Evolutionary conservation across 2,329 filamentous ascomycete species (phyloP), one percentile per base, ranked within the genome.

Genomic region (Chalara sp.): DNA sequence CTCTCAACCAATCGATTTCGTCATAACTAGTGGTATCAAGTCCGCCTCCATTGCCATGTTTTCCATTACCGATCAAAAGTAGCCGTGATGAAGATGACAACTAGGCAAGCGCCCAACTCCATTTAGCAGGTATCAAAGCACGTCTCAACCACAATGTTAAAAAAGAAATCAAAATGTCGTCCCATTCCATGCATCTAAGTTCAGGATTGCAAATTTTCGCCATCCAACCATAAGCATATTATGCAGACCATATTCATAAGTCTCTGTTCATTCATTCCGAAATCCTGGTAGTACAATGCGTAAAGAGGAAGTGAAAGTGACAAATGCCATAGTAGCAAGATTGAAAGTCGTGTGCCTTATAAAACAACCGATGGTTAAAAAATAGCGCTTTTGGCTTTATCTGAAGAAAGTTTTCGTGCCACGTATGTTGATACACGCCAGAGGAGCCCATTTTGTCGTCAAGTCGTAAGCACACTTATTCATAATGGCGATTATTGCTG

Each of bases 251-350:
- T 21, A 21, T 21, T 21, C 21, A 21, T 21, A 21, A 21, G 21
- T 21, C 21, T 21, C 21, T 21, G 21, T 21, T 21, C 21, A 21
- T 21, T 21, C 21, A 21, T 21, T 50, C 49, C 54, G 52, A 53
- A 47, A 55, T 53, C 54, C 53, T 64, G 59, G 53, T 64, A 57
- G 57, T 63, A 62, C 60, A 62, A 53, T 44, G 53, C 52, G 52
- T 28, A 57, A 56, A 56, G 46, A 32, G 55, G 58, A 60, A 60
- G 50, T 52, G 52, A 53, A 53, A 30, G 54, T 47, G 49, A 51
- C 49, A 50, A 42, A 33, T 42, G 42, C 43, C 13, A 42, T 46
- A 28, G 39, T 42, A 44, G 46, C 41, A 37, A 37, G 21, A 21
- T 21, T 31, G 40, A 29, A 40, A 41, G 37, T 40, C 40, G 29